Conservation (phyloP, 352 stramenopile species). For the Phytophthora melonis region DNA sequence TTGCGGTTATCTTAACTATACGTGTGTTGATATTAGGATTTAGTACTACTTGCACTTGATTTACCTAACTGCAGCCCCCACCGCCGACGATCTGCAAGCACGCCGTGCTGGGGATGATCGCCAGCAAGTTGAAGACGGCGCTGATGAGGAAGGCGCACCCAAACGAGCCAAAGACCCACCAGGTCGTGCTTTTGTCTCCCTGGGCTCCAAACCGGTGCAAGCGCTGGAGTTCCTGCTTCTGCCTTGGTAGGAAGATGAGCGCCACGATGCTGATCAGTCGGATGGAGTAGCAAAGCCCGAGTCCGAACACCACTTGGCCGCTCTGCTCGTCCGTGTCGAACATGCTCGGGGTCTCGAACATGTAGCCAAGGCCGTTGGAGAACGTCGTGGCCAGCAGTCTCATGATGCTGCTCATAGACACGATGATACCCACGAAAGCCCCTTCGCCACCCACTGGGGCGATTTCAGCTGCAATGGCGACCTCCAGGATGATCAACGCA, state of each 20-base stretch:
- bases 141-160: constrained; percentile 43
- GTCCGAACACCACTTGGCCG: constrained; percentile 42
- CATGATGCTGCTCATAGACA: constrained; percentile 65
- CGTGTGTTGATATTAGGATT: constrained; percentile 1
- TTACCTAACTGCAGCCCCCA: constrained; percentile 36
- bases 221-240: constrained; percentile 58
- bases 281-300: constrained; percentile 55
- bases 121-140: constrained; percentile 49
- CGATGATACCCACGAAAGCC: constrained; percentile 55
- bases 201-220: constrained; percentile 38
- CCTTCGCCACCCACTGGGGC: constrained; percentile 52
- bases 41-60: background rate
- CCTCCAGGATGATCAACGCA: constrained; percentile 49
- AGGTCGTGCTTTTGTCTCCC: constrained; percentile 37
- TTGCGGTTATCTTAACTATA: too few relatives aligned
- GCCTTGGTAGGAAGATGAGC: constrained; percentile 51
- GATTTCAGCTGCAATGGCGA: constrained; percentile 53
- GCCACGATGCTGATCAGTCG: constrained; percentile 50
- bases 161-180: constrained; percentile 49
- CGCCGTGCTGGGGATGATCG: constrained; percentile 40
- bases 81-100: constrained; percentile 50
- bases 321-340: constrained; percentile 27
- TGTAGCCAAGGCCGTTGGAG: constrained; percentile 56
- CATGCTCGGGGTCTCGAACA: constrained; percentile 43
- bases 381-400: constrained; percentile 50